Conservation (phyloP, 805 yeast species). For the Lachancea meyersii region DNA sequence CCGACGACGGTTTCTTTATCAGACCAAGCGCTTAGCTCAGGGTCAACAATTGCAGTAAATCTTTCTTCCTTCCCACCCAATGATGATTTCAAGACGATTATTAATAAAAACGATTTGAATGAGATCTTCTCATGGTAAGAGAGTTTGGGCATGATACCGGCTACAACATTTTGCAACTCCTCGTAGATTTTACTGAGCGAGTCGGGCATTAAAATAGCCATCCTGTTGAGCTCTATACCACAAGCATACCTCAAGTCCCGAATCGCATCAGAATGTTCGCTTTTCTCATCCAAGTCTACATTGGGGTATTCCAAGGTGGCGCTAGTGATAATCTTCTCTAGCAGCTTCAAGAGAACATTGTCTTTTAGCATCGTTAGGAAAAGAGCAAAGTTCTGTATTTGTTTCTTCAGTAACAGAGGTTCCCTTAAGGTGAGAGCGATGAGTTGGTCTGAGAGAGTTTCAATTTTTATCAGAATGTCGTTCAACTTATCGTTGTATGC, state of each 20-base stretch:
- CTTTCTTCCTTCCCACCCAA: constrained; percentile 66
- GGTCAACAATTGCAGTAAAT: constrained; percentile 85
- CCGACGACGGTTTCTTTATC: constrained; percentile 89
- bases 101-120: constrained; percentile 83
- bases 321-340: constrained; percentile 79
- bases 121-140: constrained; percentile 91
- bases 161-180: constrained; percentile 77
- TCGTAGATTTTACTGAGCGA: constrained; percentile 72
- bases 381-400: constrained; percentile 87
- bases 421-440: constrained; percentile 70
- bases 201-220: constrained; percentile 94
- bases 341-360: constrained; percentile 71
- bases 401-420: constrained; percentile 75
- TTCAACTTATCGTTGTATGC: constrained; percentile 46
- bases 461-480: constrained; percentile 48
- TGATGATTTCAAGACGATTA: constrained; percentile 82
- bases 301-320: constrained; percentile 77
- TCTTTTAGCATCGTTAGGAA: constrained; percentile 87
- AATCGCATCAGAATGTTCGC: constrained; percentile 74
- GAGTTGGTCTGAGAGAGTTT: constrained; percentile 65
- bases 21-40: constrained; percentile 88
- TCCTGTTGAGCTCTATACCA: constrained; percentile 89
- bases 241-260: constrained; percentile 86
- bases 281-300: constrained; percentile 39
- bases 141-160: constrained; percentile 63